Evolutionary conservation across 805 yeast species (phyloP), one percentile per base, ranked within the genome.

Genomic region (Kodamaea lidongshanica): DNA sequence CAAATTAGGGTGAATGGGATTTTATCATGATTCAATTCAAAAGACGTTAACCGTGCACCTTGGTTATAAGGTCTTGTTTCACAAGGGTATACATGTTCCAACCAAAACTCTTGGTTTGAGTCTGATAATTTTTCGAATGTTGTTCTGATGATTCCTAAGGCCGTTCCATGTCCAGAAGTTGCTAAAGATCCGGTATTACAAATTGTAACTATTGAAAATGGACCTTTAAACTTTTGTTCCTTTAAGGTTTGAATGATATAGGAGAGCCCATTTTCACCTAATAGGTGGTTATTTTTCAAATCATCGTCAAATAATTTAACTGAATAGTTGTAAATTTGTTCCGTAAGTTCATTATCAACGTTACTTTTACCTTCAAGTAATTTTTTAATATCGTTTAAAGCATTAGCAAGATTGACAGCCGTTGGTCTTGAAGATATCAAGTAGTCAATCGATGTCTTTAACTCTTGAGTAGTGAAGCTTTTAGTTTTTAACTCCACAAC

Each of bases 141-240:
- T 0, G 95, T 75, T 42, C 97, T 73, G 22, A 89, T 76, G 14
- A 92, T 84, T 9, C 98, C 97, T 17, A 89, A 66, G 0, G 97
- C 97, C 4, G 98, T 89, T 17, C 98, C 98, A 52, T 87, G 89
- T 2, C 97, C 97, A 4, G 97, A 85, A 1, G 98, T 89, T 1
- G 98, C 98, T 36, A 89, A 65, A 0, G 96, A 85, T 0, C 98
- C 98, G 1, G 98, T 89, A 58, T 89, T 89, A 58, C 98, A 89
- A 34, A 92, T 84, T 1, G 97, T 89, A 50, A 92, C 58, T 3
- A 86, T 88, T 1, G 94, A 74, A 50, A 87, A 78, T 4, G 79
- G 79, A 8, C 81, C 85, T 12, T 54, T 49, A 44, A 72, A 77
- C 4, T 64, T 58, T 38, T 77, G 72, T 11, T 54, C 40, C 12